Percentiles rank a stretch among this genome's conserved stretches.
These are phyloP conservation scores for Protomyces pachydermus DNA, from an alignment of 1,139 yeast species.

Conservation along the genomic window DNA sequence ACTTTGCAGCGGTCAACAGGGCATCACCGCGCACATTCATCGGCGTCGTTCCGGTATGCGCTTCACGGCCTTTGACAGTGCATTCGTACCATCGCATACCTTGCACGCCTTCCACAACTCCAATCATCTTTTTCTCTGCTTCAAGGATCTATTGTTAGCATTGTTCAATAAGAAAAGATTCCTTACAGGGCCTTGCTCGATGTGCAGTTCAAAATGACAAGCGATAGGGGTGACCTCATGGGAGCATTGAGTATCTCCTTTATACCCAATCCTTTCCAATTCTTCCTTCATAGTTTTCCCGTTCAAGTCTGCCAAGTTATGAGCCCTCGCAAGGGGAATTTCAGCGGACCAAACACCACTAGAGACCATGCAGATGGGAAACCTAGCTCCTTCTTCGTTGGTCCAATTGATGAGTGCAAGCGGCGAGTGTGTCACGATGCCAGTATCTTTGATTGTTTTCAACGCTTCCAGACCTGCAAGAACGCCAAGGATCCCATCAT, in stretches of 20 bases:
- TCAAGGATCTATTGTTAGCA: constrained; percentile 45
- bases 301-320: constrained; percentile 50
- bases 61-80: constrained; percentile 55
- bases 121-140: constrained; percentile 51
- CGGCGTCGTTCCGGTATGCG: constrained; percentile 76
- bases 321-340: constrained; percentile 47
- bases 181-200: constrained; percentile 61
- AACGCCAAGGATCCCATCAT: constrained; percentile 69
- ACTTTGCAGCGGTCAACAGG: constrained; percentile 52
- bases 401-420: constrained; percentile 66
- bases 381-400: constrained; percentile 74
- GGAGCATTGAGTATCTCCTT: constrained; percentile 50
- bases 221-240: constrained; percentile 53
- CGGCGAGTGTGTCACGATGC: constrained; percentile 56
- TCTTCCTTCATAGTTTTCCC: constrained; percentile 57
- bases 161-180: background rate
- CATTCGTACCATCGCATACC: constrained; percentile 61
- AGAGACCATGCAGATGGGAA: constrained; percentile 61
- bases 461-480: constrained; percentile 62
- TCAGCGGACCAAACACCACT: constrained; percentile 63
- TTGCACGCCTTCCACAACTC: constrained; percentile 63
- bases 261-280: constrained; percentile 57
- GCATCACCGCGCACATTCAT: constrained; percentile 59
- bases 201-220: constrained; percentile 69
- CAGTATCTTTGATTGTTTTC: constrained; percentile 58